Base-by-base conservation (phyloP, 805 yeast genomes). In the Saccharomycopsis lassenensis region DNA sequence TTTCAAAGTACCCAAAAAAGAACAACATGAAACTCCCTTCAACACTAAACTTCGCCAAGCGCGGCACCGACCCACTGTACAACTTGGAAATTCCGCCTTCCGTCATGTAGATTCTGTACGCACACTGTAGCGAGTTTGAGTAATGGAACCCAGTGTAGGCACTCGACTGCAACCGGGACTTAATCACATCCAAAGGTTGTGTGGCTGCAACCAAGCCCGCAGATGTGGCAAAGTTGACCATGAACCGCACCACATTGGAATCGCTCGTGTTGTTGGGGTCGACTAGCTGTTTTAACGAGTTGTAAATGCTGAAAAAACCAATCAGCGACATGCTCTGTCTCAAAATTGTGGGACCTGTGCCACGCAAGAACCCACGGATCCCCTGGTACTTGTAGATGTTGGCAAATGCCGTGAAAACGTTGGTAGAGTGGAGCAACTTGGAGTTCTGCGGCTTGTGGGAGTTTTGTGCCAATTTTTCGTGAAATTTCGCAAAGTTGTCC, bases 131-230 rank as follows among this genome's bases (percentile, higher is more conserved):
- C 4, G 84, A 63, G 56, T 78, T 84, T 40, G 63, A 66, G 52
- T 77, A 79, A 2, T 70, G 47, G 7, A 31, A 14, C 51, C 77
- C 73, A 7, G 19, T 25, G 20, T 42, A 42, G 17, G 33, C 11
- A 6, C 31, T 27, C 49, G 85, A 72, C 57, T 86, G 95, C 72
- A 86, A 72, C 51, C 94, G 70, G 2, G 95, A 73, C 59, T 87
- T 87, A 32, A 87, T 58, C 2, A 84, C 83, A 58, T 87, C 96
- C 20, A 87, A 61, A 0, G 96, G 96, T 58, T 85, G 97, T 1
- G 95, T 87, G 0, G 71, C 61, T 0, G 71, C 73, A 16, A 84
- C 81, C 20, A 83, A 93, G 0, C 85, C 79, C 3, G 69, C 57
- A 0, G 91, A 75, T 2, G 93, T 73, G 1, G 72, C 62, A 7